Base-by-base conservation (phyloP, 2,329 filamentous ascomycete genomes). In the Cladophialophora bantiana region DNA sequence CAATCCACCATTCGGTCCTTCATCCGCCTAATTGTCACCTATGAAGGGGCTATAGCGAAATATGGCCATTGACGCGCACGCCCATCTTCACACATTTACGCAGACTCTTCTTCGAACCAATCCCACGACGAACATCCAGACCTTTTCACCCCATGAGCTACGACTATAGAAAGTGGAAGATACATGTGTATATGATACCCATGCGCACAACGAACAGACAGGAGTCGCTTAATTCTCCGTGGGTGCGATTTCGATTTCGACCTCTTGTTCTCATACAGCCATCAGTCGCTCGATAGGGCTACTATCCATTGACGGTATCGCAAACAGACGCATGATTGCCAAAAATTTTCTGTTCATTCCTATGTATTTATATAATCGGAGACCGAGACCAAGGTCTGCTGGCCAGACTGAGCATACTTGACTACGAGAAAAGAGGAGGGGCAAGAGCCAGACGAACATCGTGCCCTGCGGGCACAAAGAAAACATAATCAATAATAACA, bases 151-250 rank as follows among this genome's bases (percentile, higher is more conserved):
- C 34, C n/a, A 68, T 50, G 63, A 64, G 62, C 63, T 64, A 68
- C 61, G 68, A 70, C 60, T 60, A 68, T 70, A 68, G 66, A 68
- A 62, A 58, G 59, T 53, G 54, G 56, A 34, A 40, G 36, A 59
- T 59, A 62, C 20, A 61, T 65, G 31, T 59, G 57, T 66, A 62
- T n/a, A 68, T 59, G 68, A 70, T 68, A 66, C 60, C 63, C 65
- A 68, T 68, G 66, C 59, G 55, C 65, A 65, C 57, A 34, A 66
- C 59, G 59, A 54, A 54, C 62, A 53, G 48, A 65, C 65, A 59
- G 35, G 62, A 59, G 68, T 62, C 64, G 64, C 48, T 65, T 52
- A 36, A 57, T 59, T 58, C 59, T 63, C 35, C 61, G 40, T 58
- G 31, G 42, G 20, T 62, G 31, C 45, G 18, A 53, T 61, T 62